Evolutionary conservation across 1,139 yeast genomes (phyloP), one percentile per base, ranked within the genome.

Genomic region (Kurtzmaniella quercitrusa): DNA sequence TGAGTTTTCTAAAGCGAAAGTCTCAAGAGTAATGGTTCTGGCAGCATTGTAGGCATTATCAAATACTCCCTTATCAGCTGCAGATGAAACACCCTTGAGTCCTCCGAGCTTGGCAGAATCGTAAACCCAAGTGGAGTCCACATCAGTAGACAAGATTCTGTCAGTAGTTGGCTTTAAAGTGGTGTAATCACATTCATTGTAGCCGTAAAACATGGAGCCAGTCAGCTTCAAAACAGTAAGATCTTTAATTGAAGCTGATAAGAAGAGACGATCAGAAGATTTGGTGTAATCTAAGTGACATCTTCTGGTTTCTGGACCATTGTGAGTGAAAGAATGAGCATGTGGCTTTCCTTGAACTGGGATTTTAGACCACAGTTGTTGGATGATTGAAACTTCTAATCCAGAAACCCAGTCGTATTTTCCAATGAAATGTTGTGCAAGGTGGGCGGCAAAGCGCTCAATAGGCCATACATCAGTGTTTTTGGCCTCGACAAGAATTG

Each of bases 161-260:
- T 89, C 97, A 32, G 65, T 71, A 39, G 95, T 83, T 52, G 94
- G 95, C 57, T 80, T 65, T 59, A 89, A 78, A 39, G 89, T 88
- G 52, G 97, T 89, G 76, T 80, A 88, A 59, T 89, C 96, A 67
- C 95, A 88, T 41, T 72, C 74, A 69, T 88, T 75, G 74, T 74
- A 89, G 41, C 94, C 95, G 65, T 86, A 82, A 70, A 89, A 89
- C 86, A 86, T 87, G 26, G 96, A 88, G 19, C 95, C 94, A n/a
- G 97, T 89, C 36, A 94, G 84, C 66, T 89, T 89, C 61, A 89
- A 80, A 23, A 89, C 95, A 8, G 94, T 88, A 59, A 89, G 76
- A 54, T 85, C 95, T 63, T 84, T 82, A 56, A 89, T 76, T 26
- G 91, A 82, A 2, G 95, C 84, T n/a, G 71, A 62, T 50, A 89